Evolutionary conservation across 2,329 filamentous ascomycete genomes (phyloP).

Genomic region (Graphiopsis chlorocephala): DNA sequence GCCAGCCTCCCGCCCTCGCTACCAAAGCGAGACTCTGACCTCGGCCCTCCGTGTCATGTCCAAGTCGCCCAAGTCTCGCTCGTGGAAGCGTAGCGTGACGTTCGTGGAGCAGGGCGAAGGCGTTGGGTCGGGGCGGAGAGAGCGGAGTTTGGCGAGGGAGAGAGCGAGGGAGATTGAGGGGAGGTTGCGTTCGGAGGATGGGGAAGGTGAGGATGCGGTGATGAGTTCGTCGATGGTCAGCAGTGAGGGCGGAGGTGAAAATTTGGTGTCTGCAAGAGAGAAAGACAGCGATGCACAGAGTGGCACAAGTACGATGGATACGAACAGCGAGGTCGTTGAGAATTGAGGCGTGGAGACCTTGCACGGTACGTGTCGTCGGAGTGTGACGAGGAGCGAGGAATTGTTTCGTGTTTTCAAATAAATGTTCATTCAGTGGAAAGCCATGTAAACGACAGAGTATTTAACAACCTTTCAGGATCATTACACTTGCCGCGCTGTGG

Average conservation of each 20-base stretch:
- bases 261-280: not conserved
- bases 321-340: not conserved
- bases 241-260: not conserved
- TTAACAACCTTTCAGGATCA: not conserved
- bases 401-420: not conserved
- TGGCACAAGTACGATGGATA: not conserved
- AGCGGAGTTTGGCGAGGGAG: not conserved
- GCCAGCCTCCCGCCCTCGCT: not conserved
- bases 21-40: not conserved
- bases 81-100: constrained; percentile 11
- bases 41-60: not conserved
- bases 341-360: not conserved
- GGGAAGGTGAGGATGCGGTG: not conserved
- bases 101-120: not conserved
- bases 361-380: too few relatives aligned
- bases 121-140: not conserved
- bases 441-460: not conserved
- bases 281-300: not conserved
- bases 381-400: too few relatives aligned
- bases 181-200: not conserved
- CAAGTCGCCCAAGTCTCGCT: not conserved
- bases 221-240: not conserved
- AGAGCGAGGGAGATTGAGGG: not conserved
- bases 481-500: too few relatives aligned
- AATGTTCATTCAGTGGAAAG: not conserved